Conservation (phyloP, 148 eudicot species). For the Spergularia marina region DNA sequence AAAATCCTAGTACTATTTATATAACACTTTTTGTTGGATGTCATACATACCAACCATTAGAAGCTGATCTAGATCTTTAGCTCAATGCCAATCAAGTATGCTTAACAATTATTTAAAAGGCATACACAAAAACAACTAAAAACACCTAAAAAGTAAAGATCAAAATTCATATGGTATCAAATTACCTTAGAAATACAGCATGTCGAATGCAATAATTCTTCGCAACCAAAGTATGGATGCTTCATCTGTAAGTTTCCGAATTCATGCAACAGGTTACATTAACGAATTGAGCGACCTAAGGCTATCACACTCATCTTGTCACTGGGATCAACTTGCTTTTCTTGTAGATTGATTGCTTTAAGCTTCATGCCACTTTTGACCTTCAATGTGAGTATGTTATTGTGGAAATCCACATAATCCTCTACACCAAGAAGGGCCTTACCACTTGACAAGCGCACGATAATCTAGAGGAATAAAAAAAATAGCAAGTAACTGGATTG, state of each 20-base stretch:
- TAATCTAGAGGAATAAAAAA: neutral
- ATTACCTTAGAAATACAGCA: neutral
- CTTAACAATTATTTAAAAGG: no score
- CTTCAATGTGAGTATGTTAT: neutral
- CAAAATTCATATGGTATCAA: neutral
- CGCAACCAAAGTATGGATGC: slow-evolving; percentile 3
- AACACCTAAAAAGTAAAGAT: neutral
- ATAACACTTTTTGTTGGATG: no score
- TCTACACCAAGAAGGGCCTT: neutral
- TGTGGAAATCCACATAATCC: neutral
- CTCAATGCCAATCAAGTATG: no score
- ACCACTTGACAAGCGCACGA: neutral
- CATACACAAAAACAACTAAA: neutral
- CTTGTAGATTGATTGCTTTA: neutral
- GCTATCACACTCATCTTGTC: neutral
- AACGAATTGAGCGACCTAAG: neutral
- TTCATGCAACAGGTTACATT: neutral
- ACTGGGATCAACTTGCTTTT: neutral
- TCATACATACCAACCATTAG: no score
- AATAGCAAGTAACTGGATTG: neutral
- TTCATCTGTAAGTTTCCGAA: neutral
- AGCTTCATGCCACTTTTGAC: neutral
- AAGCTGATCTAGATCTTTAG: no score
- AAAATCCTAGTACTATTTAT: no score
- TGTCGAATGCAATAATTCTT: neutral